Evolutionary conservation across 2,329 filamentous ascomycete species (phyloP).

Genomic region (Ramularia endophylla): DNA sequence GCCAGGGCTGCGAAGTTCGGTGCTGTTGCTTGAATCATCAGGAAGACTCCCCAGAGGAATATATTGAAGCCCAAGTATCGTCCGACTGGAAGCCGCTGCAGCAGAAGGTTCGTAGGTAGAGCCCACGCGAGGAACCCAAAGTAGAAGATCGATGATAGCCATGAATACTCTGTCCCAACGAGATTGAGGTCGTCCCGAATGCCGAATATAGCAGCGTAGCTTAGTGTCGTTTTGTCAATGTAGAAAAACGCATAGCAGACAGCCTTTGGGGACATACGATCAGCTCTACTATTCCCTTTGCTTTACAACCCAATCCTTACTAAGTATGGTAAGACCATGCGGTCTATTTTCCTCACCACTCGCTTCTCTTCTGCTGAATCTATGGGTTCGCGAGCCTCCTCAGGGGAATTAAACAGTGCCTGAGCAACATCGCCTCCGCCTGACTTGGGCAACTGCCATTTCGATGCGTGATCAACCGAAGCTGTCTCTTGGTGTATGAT

Average conservation of each 20-base stretch:
- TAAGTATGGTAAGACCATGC: conserved; percentile 51
- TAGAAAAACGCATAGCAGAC: conserved; percentile 35
- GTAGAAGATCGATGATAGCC: conserved; percentile 47
- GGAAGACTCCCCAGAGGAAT: conserved; percentile 49
- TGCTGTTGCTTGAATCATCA: conserved; percentile 31
- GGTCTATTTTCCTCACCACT: conserved; percentile 52
- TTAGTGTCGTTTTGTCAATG: conserved; percentile 49
- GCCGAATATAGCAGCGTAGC: conserved; percentile 61
- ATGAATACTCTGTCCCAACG: conserved; percentile 53
- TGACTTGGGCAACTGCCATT: conserved; percentile 25
- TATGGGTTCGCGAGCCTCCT: conserved; percentile 39
- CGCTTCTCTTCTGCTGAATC: conserved; percentile 43
- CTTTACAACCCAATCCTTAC: background rate
- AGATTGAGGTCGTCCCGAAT: conserved; percentile 54
- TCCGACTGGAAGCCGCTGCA: conserved; percentile 48
- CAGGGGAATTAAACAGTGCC: conserved; percentile 43
- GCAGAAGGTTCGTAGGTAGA: conserved; percentile 49
- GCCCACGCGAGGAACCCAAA: conserved; percentile 52
- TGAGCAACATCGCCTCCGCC: conserved; percentile 43
- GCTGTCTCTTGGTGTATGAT: conserved; percentile 11
- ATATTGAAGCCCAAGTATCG: conserved; percentile 51
- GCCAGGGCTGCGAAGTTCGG: conserved; percentile 50
- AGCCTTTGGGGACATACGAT: conserved; percentile 9
- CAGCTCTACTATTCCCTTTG: too few species aligned
- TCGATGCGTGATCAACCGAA: conserved; percentile 6